A percentile compares a stretch with the other conserved stretches of the same genome.
Evolutionary conservation across 2,329 filamentous ascomycete genomes (phyloP).

Genomic region (Fusarium sarcochroum): DNA sequence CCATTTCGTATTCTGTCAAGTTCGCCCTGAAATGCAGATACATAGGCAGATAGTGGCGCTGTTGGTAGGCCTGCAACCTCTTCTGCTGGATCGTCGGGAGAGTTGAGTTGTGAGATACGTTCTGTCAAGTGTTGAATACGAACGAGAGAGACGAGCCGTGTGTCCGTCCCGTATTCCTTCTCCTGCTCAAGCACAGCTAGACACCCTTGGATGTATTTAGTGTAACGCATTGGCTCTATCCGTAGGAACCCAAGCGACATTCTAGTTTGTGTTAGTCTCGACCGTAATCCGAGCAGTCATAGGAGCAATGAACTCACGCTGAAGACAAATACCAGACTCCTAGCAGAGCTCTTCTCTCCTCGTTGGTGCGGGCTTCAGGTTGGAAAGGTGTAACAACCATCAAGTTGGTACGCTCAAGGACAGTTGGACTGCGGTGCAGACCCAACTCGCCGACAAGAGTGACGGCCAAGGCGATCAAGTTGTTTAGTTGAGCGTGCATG

Average conservation of each 20-base stretch:
- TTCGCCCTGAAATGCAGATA: conserved; percentile 62
- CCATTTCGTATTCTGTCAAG: conserved; percentile 58
- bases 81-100: conserved; percentile 53
- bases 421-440: conserved; percentile 58
- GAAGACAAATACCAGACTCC: conserved; percentile 69
- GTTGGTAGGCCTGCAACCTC: conserved; percentile 54
- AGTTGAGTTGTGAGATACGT: conserved; percentile 61
- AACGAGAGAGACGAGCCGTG: conserved; percentile 61
- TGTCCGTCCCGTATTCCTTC: conserved; percentile 63
- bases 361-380: conserved; percentile 60
- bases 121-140: conserved; percentile 66
- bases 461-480: conserved; percentile 63
- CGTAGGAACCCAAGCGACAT: conserved; percentile 59
- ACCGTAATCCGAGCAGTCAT: neutral
- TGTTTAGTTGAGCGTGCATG: conserved; percentile 66
- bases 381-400: conserved; percentile 59
- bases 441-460: conserved; percentile 64
- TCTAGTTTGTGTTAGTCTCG: conserved; percentile 47
- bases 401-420: conserved; percentile 59
- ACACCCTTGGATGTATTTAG: conserved; percentile 66
- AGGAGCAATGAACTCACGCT: conserved; percentile 56
- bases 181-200: conserved; percentile 60
- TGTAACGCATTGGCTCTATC: conserved; percentile 65
- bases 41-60: conserved; percentile 61
- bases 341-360: conserved; percentile 66